Percentiles rank a stretch among this genome's conserved stretches.
Evolutionary conservation across 768 basidiomycete species (phyloP).

Genomic region (Termitomyces sp.): DNA sequence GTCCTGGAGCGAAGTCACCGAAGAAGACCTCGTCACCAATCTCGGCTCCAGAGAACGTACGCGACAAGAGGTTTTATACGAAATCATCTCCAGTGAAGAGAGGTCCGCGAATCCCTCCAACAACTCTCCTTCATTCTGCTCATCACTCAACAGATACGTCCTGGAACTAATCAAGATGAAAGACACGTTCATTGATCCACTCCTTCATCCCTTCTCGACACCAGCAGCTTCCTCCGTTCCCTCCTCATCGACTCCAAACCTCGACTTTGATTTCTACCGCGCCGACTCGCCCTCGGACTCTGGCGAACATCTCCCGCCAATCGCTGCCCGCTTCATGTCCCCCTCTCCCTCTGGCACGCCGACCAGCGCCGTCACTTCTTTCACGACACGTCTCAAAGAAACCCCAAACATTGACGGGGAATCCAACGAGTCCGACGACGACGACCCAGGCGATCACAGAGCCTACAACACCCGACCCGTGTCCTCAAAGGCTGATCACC

Average conservation of each 20-base stretch:
- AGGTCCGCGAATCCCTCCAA: slow-evolving; percentile 44
- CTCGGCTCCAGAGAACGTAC: slow-evolving; percentile 92
- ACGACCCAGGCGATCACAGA: slow-evolving; percentile 45
- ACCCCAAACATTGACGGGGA: slow-evolving; percentile 69
- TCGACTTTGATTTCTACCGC: slow-evolving; percentile 70
- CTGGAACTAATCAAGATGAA: slow-evolving; percentile 87
- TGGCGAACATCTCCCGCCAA: slow-evolving; percentile 72
- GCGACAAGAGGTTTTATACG: slow-evolving; percentile 93
- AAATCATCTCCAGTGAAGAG: slow-evolving; percentile 95
- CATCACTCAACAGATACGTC: slow-evolving; percentile 65
- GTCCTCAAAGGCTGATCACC: slow-evolving; percentile 57
- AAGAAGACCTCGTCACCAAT: slow-evolving; percentile 90
- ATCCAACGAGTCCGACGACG: slow-evolving; percentile 64
- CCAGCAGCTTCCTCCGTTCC: slow-evolving; percentile 39
- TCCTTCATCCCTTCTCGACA: slow-evolving; percentile 77
- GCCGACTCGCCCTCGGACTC: slow-evolving; percentile 69
- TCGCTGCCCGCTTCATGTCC: slow-evolving; percentile 89
- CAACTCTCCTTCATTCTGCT: background rate
- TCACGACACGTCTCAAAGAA: slow-evolving; percentile 42
- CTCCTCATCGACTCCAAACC: slow-evolving; percentile 48
- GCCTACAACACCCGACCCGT: slow-evolving; percentile 30
- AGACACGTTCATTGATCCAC: slow-evolving; percentile 86
- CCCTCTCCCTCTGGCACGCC: slow-evolving; percentile 47
- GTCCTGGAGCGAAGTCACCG: slow-evolving; percentile 93
- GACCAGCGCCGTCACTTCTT: slow-evolving; percentile 22